Percentiles rank a stretch among this genome's conserved stretches.
phyloP scores from a whole-genome alignment of 2,329 filamentous ascomycete species.

The Ascochyta pisi region DNA sequence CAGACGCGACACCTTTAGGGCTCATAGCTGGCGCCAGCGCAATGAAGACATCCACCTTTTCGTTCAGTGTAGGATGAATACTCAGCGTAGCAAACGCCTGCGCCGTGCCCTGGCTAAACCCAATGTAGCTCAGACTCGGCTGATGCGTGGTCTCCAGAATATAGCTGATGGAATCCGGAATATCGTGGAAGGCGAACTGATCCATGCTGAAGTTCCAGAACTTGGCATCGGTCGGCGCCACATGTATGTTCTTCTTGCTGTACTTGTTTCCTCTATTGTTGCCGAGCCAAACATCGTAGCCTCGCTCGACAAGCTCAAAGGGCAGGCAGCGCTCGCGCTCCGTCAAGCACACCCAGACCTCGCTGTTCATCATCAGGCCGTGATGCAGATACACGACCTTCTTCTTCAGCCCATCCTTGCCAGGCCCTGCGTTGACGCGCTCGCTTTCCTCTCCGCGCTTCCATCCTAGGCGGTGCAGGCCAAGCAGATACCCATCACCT shows the following conservation, averaged over 20 bases:
- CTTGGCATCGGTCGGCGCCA: constrained; percentile 73
- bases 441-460: constrained; percentile 79
- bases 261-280: constrained; percentile 99
- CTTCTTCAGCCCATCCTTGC: constrained; percentile 67
- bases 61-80: constrained; percentile 89
- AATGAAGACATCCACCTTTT: constrained; percentile 94
- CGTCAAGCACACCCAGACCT: constrained; percentile 95
- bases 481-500: constrained; percentile 89
- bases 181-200: constrained; percentile 97
- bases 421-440: constrained; percentile 74
- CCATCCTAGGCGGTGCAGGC: constrained; percentile 86
- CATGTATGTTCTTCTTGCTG: constrained; percentile 87
- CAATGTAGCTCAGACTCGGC: constrained; percentile 89
- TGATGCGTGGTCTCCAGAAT: constrained; percentile 84
- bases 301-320: constrained; percentile 85
- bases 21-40: constrained; percentile 96
- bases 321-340: constrained; percentile 85
- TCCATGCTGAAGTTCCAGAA: constrained; percentile 99
- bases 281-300: constrained; percentile 97
- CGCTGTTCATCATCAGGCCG: constrained; percentile 96
- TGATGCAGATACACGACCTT: constrained; percentile 94
- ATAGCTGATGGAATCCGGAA: constrained; percentile 92
- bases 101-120: constrained; percentile 95
- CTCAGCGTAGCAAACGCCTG: constrained; percentile 94
- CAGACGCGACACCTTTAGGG: constrained; percentile 86